Percentiles rank a stretch among this genome's conserved stretches.
Conservation (phyloP, 2,329 filamentous ascomycete species). For the Cladophialophora yegresii region DNA sequence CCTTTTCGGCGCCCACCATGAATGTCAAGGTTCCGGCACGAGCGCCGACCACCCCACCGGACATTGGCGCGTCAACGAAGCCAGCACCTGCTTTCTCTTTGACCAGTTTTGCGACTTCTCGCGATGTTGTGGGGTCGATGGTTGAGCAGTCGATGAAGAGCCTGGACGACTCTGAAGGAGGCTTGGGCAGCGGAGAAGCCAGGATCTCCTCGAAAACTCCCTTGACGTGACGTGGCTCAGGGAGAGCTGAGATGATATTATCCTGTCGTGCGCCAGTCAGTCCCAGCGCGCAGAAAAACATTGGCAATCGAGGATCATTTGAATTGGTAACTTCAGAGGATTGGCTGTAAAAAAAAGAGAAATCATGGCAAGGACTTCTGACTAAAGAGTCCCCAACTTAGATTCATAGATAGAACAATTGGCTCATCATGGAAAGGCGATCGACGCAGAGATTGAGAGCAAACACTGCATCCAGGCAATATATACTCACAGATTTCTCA, state of each 20-base stretch:
- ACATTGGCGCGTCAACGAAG: conserved; percentile 96
- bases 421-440: conserved; percentile 53
- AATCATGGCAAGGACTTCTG: conserved; percentile 62
- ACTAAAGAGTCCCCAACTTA: conserved; percentile 66
- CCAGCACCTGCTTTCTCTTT: conserved; percentile 54
- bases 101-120: conserved; percentile 71
- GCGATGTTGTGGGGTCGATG: conserved; percentile 86
- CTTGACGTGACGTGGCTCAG: conserved; percentile 84
- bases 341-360: conserved; percentile 65
- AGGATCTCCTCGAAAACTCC: conserved; percentile 78
- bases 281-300: background rate
- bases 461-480: background rate
- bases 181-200: conserved; percentile 55
- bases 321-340: conserved; percentile 61
- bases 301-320: background rate
- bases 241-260: conserved; percentile 83
- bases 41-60: conserved; percentile 90
- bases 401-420: conserved; percentile 63
- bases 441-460: background rate
- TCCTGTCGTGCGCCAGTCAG: conserved; percentile 58
- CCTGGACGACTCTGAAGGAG: conserved; percentile 59
- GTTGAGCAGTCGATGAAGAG: conserved; percentile 96
- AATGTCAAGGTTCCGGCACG: conserved; percentile 86
- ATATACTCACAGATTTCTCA: conserved; percentile 63
- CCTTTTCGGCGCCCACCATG: conserved; percentile 75